phyloP scores from a whole-genome alignment of 2,329 filamentous ascomycete species.

The Scedosporium minutisporum region DNA sequence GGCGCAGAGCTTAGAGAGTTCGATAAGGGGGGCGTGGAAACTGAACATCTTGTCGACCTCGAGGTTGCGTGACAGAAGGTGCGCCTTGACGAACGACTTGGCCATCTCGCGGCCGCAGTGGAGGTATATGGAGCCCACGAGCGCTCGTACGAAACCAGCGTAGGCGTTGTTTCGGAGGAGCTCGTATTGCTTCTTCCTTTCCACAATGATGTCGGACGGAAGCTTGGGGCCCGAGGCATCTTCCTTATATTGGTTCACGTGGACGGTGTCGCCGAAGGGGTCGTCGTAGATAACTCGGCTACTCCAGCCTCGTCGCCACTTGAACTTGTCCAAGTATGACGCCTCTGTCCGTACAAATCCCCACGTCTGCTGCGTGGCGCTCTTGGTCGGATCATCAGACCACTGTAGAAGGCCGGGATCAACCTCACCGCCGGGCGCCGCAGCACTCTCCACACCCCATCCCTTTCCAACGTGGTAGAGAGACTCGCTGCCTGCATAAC shows the following conservation, averaged over 20 bases:
- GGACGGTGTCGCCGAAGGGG: slow-evolving; percentile 62
- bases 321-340: slow-evolving; percentile 32
- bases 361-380: slow-evolving; percentile 34
- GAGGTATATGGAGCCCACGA: slow-evolving; percentile 77
- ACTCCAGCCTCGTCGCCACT: slow-evolving; percentile 60
- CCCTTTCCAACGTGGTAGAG: slow-evolving; percentile 65
- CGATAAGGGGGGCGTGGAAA: slow-evolving; percentile 75
- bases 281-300: slow-evolving; percentile 74
- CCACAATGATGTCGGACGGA: slow-evolving; percentile 10
- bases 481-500: slow-evolving; percentile 68
- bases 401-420: slow-evolving; percentile 88
- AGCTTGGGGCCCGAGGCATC: slow-evolving; percentile 9
- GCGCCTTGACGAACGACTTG: slow-evolving; percentile 72
- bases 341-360: slow-evolving; percentile 43
- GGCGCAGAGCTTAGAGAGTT: slow-evolving; percentile 73
- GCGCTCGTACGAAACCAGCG: slow-evolving; percentile 69
- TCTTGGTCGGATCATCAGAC: slow-evolving; percentile 36
- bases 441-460: slow-evolving; percentile 89
- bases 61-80: slow-evolving; percentile 73
- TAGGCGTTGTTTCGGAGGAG: slow-evolving; percentile 67
- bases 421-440: slow-evolving; percentile 78
- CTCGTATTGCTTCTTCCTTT: slow-evolving; percentile 31
- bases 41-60: slow-evolving; percentile 70
- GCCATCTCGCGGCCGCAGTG: slow-evolving; percentile 72
- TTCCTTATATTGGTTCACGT: slow-evolving; percentile 16